A percentile compares a stretch with the other conserved stretches of the same genome.
These are phyloP conservation scores for Puccinia brachypodii DNA, from an alignment of 1,284 basidiomycete species.

Conservation along the genomic window DNA sequence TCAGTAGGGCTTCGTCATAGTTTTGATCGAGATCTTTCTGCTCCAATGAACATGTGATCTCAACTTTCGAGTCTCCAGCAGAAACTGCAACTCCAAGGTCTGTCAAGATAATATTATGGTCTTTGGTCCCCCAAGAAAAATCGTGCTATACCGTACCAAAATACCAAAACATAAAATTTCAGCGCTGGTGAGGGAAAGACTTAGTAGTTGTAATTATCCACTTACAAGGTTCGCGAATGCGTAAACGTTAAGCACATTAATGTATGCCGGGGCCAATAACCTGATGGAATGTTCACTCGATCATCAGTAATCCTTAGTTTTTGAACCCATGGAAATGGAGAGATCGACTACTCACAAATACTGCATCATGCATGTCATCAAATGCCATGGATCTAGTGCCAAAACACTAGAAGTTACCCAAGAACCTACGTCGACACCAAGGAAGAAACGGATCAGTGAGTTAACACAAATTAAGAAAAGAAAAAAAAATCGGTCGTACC, in stretches of 20 bases:
- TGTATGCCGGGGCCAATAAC: slow-evolving; percentile 80
- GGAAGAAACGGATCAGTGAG: slow-evolving; percentile 44
- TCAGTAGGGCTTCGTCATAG: slow-evolving; percentile 83
- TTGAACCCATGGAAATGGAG: neutral
- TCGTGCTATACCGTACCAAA: slow-evolving; percentile 50
- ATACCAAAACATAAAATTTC: neutral
- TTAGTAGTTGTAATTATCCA: neutral
- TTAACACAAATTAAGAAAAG: slow-evolving; percentile 52
- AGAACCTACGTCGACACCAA: slow-evolving; percentile 37
- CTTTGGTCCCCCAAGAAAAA: slow-evolving; percentile 59
- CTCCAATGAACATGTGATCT: slow-evolving; percentile 81
- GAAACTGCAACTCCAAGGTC: slow-evolving; percentile 60
- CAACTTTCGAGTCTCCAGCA: slow-evolving; percentile 74
- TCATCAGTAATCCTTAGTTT: neutral
- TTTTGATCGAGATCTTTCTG: slow-evolving; percentile 82
- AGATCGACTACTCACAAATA: slow-evolving; percentile 5
- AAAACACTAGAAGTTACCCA: slow-evolving; percentile 64
- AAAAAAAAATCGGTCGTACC: slow-evolving; percentile 66
- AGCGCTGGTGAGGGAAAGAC: neutral
- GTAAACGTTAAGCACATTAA: slow-evolving; percentile 69
- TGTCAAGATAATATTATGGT: slow-evolving; percentile 54
- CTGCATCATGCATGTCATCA: slow-evolving; percentile 39
- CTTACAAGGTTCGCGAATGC: slow-evolving; percentile 50
- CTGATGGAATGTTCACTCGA: slow-evolving; percentile 66
- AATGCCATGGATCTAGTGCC: slow-evolving; percentile 82